Evolutionary conservation across 768 basidiomycete genomes (phyloP), one percentile per base, ranked within the genome.

Genomic region (Epithele typhae): DNA sequence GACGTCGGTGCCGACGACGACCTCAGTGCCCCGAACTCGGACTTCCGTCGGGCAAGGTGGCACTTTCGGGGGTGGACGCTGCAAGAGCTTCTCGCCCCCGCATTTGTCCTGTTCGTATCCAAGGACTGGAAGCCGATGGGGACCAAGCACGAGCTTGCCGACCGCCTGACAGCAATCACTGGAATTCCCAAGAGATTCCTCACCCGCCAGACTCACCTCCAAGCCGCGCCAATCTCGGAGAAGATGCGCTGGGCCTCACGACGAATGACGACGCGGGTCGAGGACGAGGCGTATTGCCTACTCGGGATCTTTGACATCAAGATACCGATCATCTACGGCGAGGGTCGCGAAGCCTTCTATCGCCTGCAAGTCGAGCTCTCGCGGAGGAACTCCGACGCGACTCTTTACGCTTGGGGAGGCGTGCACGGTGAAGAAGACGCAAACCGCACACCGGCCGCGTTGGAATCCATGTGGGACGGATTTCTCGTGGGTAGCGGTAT

Each of bases 241-340:
- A 45, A 45, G 18, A 49, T 53, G 47, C 44, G 43, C 5, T 53
- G 48, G 52, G 52, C 52, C n/a, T 42, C 48, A 34, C 19, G 12
- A 2, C 43, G 52, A 2, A 37, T 37, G 21, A 35, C 51, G n/a
- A 25, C 42, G 18, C 40, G 44, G 12, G 44, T 46, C n/a, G 52
- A 49, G 37, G 47, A 53, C 37, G 43, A 39, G 43, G 48, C 52
- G n/a, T 53, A 49, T 33, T 49, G 46, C 12, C 52, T 53, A 38
- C 45, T 53, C 35, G 52, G 48, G 8, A 36, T 53, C 44, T 49
- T 53, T 32, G 52, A 39, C 6, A 43, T 53, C 22, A 37, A 24
- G 38, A 40, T 49, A 36, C 32, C 46, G 10, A 46, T 43, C 8
- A 39, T 43, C 33, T 53, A 49, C 24, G 51, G 51, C 19, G 51